Base-by-base conservation (phyloP, 371 early-diverging fungal species). In the Apophysomyces variabilis region DNA sequence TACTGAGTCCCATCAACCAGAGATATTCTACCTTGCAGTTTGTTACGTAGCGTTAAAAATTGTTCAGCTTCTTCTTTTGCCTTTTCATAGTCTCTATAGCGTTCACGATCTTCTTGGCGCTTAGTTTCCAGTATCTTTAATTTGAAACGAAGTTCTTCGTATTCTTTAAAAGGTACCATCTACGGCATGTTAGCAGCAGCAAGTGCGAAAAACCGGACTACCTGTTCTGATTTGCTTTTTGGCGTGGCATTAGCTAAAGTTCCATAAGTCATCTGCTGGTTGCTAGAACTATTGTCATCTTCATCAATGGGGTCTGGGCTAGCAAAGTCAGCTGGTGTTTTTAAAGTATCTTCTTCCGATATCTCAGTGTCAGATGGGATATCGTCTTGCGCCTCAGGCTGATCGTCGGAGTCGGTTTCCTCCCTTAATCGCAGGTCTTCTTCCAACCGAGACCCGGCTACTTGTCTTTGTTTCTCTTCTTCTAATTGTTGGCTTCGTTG, bases 81-180 rank as follows among this genome's bases (percentile, higher is more conserved):
- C 57, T 85, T 85, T 65, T 95, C 96, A 45, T 91, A 82, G 37
- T 93, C 90, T 39, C 85, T 78, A 39, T 92, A 73, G 18, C 79
- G 78, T 69, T 92, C 93, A 14, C 92, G 83, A 66, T 96, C 96
- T 64, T 95, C 93, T 12, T 86, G 83, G 5, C 95, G 90, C 74
- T 93, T 93, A 18, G 78, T 73, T 72, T 97, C 96, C 32, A 96
- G 72, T 21, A 91, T 84, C 58, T 85, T 86, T 18, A 95, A 74
- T 71, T 92, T 93, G 45, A 92, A 76, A 5, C 90, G 88, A 58
- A 95, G 76, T 61, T 95, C 96, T 65, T 95, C 95, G 61, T 87
- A 85, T 39, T 95, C 92, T 70, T 88, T 89, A 39, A 87, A 41
- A 3, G 90, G 75, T 3, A 92, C 80, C 35, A 73, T 77, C 68